phyloP scores from a whole-genome alignment of 1,284 basidiomycete species.

The Ceraceosorus bombacis region DNA sequence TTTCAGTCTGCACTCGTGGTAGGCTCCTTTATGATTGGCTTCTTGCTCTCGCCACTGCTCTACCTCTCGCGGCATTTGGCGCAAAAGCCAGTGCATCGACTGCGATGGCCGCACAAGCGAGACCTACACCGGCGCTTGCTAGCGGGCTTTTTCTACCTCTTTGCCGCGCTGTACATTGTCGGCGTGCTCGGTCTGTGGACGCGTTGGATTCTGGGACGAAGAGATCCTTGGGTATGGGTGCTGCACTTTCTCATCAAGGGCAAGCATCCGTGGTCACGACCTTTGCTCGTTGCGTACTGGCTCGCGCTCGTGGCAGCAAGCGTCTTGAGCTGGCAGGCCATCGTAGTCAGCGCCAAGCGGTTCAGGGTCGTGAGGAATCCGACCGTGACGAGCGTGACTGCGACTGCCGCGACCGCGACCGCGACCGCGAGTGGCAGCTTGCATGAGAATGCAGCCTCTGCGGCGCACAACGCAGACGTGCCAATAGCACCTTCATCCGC shows the following conservation, averaged over 20 bases:
- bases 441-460: not conserved
- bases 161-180: constrained; percentile 67
- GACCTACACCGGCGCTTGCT: constrained; percentile 72
- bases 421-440: no score
- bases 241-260: constrained; percentile 61
- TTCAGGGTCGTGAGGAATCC: constrained; percentile 12
- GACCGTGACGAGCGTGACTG: no score
- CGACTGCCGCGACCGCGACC: no score
- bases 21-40: constrained; percentile 82
- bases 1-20: constrained; percentile 90
- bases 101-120: constrained; percentile 81
- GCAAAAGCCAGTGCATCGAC: constrained; percentile 77
- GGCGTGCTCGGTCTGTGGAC: constrained; percentile 89
- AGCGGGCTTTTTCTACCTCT: constrained; percentile 76
- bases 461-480: not conserved
- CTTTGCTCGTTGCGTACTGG: constrained; percentile 78
- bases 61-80: constrained; percentile 87
- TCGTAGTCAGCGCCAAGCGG: constrained; percentile 30
- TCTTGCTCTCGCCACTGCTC: constrained; percentile 86
- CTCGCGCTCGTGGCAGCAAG: constrained; percentile 67
- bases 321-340: constrained; percentile 76
- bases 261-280: constrained; percentile 69
- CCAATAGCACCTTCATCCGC: constrained; percentile 4
- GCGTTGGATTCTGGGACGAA: constrained; percentile 72
- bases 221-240: constrained; percentile 85